Percentiles rank a stretch among this genome's conserved stretches.
These are phyloP conservation scores for Penicillium corylophilum DNA, from an alignment of 2,329 filamentous ascomycete species.

Conservation along the genomic window DNA sequence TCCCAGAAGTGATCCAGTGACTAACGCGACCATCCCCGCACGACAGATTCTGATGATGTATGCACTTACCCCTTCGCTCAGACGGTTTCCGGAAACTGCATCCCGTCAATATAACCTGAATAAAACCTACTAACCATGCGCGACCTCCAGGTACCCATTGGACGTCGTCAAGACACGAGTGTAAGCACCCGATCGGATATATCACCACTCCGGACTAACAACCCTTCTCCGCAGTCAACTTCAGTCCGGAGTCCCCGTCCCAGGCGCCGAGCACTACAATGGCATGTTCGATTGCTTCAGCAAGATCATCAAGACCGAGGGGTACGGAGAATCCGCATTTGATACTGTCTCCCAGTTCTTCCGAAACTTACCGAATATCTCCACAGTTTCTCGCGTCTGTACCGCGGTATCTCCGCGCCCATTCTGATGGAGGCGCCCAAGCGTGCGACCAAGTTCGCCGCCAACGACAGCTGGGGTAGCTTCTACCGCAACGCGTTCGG, in stretches of 20 bases:
- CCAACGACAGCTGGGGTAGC: slow-evolving; percentile 97
- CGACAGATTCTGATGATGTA: slow-evolving; percentile 32
- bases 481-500: slow-evolving; percentile 88
- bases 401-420: slow-evolving; percentile 91
- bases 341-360: background rate
- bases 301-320: slow-evolving; percentile 95
- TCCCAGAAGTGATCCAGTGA: slow-evolving; percentile 1
- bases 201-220: slow-evolving; percentile 9
- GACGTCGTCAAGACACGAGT: slow-evolving; percentile 98
- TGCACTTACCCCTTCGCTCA: slow-evolving; percentile 2
- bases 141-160: slow-evolving; percentile 77
- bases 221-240: slow-evolving; percentile 63
- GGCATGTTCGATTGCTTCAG: slow-evolving; percentile 98
- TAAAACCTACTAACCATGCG: slow-evolving; percentile 10
- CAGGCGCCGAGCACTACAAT: slow-evolving; percentile 81
- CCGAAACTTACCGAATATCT: slow-evolving; percentile 2
- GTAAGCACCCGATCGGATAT: slow-evolving; percentile 51
- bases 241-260: slow-evolving; percentile 67
- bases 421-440: slow-evolving; percentile 98
- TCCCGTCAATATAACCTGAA: background rate
- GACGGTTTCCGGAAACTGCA: background rate
- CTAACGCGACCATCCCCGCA: slow-evolving; percentile 22
- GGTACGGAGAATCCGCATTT: slow-evolving; percentile 55
- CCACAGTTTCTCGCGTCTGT: slow-evolving; percentile 76
- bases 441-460: slow-evolving; percentile 96